phyloP scores from a whole-genome alignment of 225 moss, liverwort and hornwort genomes.

The Physcomitrium patens region DNA sequence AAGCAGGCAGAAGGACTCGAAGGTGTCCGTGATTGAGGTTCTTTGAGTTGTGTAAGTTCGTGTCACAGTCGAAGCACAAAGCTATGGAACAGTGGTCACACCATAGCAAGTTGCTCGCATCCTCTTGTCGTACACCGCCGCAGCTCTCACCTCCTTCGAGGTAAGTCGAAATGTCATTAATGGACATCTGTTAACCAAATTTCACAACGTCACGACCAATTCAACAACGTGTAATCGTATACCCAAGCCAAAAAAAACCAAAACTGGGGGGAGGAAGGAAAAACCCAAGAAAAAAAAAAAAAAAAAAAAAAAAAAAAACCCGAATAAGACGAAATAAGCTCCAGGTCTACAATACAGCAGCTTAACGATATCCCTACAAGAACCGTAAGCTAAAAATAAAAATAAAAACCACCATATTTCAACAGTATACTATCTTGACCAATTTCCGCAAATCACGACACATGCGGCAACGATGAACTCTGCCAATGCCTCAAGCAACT shows the following conservation, averaged over 20 bases:
- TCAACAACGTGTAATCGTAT: neutral
- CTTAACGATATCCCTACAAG: no score
- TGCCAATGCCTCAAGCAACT: no score
- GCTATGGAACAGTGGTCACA: conserved; percentile 70
- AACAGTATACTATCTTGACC: neutral
- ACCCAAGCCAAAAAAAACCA: neutral
- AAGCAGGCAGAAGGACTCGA: conserved; percentile 55
- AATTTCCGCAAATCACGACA: neutral
- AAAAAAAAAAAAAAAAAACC: no score
- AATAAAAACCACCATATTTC: neutral
- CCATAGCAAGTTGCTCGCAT: conserved; percentile 70
- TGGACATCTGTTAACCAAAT: conserved; percentile 51
- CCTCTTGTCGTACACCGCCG: conserved; percentile 56
- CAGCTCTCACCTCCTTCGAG: conserved; percentile 63
- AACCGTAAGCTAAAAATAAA: neutral
- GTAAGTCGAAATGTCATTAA: conserved; percentile 55
- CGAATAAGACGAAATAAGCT: neutral
- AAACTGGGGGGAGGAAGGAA: no score
- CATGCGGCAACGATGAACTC: neutral
- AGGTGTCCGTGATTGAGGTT: conserved; percentile 56
- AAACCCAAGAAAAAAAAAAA: no score
- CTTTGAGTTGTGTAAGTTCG: conserved; percentile 55
- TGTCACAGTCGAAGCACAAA: conserved; percentile 69
- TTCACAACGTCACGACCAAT: conserved; percentile 20
- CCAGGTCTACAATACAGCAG: conserved; percentile 20